phyloP scores from a whole-genome alignment of 2,329 filamentous ascomycete species.

The Colletotrichum destructivum region DNA sequence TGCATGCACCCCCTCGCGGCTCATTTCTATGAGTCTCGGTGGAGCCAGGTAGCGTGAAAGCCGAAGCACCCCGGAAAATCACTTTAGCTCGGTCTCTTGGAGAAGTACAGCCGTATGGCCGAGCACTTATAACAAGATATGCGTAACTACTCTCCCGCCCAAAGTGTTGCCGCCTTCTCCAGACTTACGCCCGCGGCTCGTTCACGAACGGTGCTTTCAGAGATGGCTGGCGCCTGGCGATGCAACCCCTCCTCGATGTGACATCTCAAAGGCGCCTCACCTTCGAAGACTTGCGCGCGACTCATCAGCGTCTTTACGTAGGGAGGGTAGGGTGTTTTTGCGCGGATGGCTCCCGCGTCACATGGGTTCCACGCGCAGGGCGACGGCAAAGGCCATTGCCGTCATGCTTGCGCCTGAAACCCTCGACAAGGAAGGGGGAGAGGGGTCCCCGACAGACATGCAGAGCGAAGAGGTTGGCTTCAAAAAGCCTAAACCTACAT shows the following conservation, averaged over 20 bases:
- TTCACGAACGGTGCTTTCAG: background rate
- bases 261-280: background rate
- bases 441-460: background rate
- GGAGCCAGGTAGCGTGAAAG: slow-evolving; percentile 16
- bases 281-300: background rate
- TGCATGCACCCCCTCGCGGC: slow-evolving; percentile 34
- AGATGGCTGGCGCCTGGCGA: background rate
- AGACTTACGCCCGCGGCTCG: background rate
- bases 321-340: background rate
- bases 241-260: background rate
- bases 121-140: too few relatives aligned
- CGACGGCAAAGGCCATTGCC: background rate
- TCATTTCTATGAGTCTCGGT: slow-evolving; percentile 15
- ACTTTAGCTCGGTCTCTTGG: slow-evolving; percentile 5
- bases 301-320: background rate
- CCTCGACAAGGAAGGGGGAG: background rate
- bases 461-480: slow-evolving; percentile 2
- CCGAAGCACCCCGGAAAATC: slow-evolving; percentile 38
- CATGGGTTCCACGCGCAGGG: background rate
- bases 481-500: background rate
- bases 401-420: background rate
- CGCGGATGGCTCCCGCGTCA: background rate
- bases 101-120: too few relatives aligned
- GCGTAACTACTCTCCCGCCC: too few relatives aligned
- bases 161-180: too few relatives aligned